Evolutionary conservation across 352 stramenopile species (phyloP), one percentile per base, ranked within the genome.

Genomic region (Globisporangium uncinulatum): DNA sequence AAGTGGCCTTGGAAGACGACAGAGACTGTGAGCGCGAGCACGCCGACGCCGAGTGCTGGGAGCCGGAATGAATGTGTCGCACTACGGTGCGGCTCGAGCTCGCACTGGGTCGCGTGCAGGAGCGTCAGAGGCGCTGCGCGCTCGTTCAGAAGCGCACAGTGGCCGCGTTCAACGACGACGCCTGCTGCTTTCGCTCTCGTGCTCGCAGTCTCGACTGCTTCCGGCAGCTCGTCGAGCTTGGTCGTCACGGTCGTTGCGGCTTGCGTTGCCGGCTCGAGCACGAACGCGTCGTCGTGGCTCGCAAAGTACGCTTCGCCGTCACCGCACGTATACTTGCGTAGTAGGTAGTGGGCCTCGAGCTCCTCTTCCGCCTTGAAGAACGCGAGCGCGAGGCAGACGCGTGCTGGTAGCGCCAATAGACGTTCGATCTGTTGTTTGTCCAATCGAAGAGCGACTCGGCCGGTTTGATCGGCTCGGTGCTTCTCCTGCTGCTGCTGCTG

Each of bases 1-100:
- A 94, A 94, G 58, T 87, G 76, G 1, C 80, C 83, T 49, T 89
- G 81, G 20, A 91, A 91, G 9, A 87, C 71, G 10, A 89, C 66
- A 0, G 81, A 89, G 14, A 87, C 66, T 1, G 63, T 76, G 21
- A 91, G 51, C 14, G 73, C 69, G 7, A 91, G 55, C 5, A 86
- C 74, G 13, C 70, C 81, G 6, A 80, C 52, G 0, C 59, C 54
- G 11, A 57, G 46, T 17, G 55, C 65, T 0, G 76, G 78, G 19
- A 91, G 55, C n/a, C 69, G 68, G 31, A 91, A 89, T 11, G 67
- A 76, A 58, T 91, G 76, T 1, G 81, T 86, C 24, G 67, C 63
- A 42, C 69, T 85, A 63, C 83, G 76, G 54, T 87, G 81, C 8
- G 79, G 77, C 20, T 73, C 69, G 17, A 87, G 73, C 20, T 87